Evolutionary conservation across 345 rosid species (phyloP).

Genomic region (Lepidium didymum): DNA sequence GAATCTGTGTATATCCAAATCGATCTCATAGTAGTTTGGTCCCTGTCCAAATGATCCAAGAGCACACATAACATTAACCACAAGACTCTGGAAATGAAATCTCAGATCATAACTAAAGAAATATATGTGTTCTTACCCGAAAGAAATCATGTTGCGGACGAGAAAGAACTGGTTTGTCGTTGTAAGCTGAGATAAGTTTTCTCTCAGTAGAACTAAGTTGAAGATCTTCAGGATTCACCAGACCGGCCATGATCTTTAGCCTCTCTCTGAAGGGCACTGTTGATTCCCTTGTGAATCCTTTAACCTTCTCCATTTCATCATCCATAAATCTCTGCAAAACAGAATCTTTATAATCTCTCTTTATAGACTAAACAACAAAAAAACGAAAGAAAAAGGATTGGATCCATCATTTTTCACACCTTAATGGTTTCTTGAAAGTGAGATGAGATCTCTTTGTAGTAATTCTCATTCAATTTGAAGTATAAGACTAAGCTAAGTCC

Average conservation of each 20-base stretch:
- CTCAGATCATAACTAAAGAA: not conserved
- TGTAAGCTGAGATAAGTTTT: slow-evolving; percentile 68
- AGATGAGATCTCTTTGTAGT: slow-evolving; percentile 46
- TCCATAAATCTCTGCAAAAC: slow-evolving; percentile 51
- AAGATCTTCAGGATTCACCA: slow-evolving; percentile 74
- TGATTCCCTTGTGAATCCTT: slow-evolving; percentile 56
- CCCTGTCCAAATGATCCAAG: slow-evolving; percentile 40
- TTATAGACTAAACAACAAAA: not conserved
- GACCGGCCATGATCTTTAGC: slow-evolving; percentile 62
- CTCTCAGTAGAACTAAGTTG: slow-evolving; percentile 57
- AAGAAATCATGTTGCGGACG: slow-evolving; percentile 82
- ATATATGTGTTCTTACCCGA: slow-evolving; percentile 30
- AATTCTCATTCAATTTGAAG: slow-evolving; percentile 51
- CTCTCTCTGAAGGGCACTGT: slow-evolving; percentile 69
- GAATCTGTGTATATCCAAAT: slow-evolving; percentile 76
- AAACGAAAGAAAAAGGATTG: not conserved
- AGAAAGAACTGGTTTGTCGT: slow-evolving; percentile 71
- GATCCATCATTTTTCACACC: slow-evolving; percentile 35
- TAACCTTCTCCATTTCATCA: slow-evolving; percentile 65
- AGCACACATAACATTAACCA: not conserved
- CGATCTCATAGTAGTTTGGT: slow-evolving; percentile 73
- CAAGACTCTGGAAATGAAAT: not conserved
- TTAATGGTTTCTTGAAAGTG: slow-evolving; percentile 61
- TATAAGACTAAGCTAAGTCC: slow-evolving; percentile 82
- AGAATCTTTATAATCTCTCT: not conserved